Conservation (phyloP, 495 filamentous ascomycete species). For the Baudoinia panamericana region DNA sequence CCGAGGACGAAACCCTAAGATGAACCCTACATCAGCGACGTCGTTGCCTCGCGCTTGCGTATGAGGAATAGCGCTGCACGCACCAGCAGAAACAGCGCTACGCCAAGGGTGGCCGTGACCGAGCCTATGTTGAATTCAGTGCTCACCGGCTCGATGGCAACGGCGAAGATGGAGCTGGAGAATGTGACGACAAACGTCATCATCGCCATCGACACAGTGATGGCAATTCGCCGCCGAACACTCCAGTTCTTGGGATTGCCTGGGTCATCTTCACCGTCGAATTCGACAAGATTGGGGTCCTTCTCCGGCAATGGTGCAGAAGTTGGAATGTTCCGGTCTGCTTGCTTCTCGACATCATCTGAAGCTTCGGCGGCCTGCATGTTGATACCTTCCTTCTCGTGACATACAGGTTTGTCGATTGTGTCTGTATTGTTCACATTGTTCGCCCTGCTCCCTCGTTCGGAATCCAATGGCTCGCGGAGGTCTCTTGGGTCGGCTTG, state of each 20-base stretch:
- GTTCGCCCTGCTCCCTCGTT: not conserved
- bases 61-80: too few relatives aligned
- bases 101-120: constrained; percentile 41
- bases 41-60: too few relatives aligned
- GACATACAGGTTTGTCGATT: not conserved
- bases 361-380: not conserved
- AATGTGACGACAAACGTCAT: constrained; percentile 52
- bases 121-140: constrained; percentile 35
- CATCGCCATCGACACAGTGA: constrained; percentile 30
- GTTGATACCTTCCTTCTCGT: not conserved
- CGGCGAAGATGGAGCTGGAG: constrained; percentile 43
- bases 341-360: constrained; percentile 16
- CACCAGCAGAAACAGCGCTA: constrained; percentile 41
- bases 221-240: constrained; percentile 19
- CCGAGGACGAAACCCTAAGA: constrained; percentile 29
- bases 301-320: not conserved
- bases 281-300: constrained; percentile 16
- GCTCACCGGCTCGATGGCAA: constrained; percentile 35
- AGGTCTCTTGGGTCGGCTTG: not conserved
- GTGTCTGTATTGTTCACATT: not conserved
- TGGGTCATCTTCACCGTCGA: constrained; percentile 21
- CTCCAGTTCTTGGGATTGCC: constrained; percentile 25
- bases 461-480: not conserved
- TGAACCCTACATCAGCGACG: too few relatives aligned
- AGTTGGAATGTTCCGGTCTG: not conserved